Percentiles rank a stretch among this genome's conserved stretches.
Conservation (phyloP, 2,329 filamentous ascomycete species). For the Truncatella angustata region DNA sequence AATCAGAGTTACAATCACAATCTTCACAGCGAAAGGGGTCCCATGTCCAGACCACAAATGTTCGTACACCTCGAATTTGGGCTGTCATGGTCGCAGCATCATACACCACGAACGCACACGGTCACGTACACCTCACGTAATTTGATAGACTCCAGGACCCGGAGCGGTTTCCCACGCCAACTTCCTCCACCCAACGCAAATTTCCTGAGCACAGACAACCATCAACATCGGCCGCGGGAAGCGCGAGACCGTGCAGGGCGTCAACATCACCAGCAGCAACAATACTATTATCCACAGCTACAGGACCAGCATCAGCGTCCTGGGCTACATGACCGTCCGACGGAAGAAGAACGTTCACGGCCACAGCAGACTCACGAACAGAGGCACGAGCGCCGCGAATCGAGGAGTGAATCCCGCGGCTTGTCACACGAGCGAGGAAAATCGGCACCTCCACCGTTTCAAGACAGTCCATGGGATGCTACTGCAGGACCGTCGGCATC, state of each 20-base stretch:
- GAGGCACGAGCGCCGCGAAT: slow-evolving; percentile 10
- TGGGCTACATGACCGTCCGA: not conserved
- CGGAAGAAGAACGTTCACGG: not conserved
- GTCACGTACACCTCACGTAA: slow-evolving; percentile 47
- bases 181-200: slow-evolving; percentile 45
- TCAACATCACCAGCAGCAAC: slow-evolving; percentile 16
- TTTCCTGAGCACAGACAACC: slow-evolving; percentile 33
- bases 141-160: slow-evolving; percentile 37
- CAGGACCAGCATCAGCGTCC: slow-evolving; percentile 5
- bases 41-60: slow-evolving; percentile 38
- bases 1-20: slow-evolving; percentile 20
- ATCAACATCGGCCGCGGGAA: slow-evolving; percentile 24
- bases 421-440: slow-evolving; percentile 42
- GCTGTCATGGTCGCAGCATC: slow-evolving; percentile 46
- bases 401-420: slow-evolving; percentile 21
- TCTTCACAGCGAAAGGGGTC: slow-evolving; percentile 24
- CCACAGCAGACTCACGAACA: not conserved
- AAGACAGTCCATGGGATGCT: slow-evolving; percentile 46
- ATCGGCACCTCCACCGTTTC: slow-evolving; percentile 48
- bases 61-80: slow-evolving; percentile 53
- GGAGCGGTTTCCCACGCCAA: slow-evolving; percentile 42
- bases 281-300: slow-evolving; percentile 1
- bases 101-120: slow-evolving; percentile 41
- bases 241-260: slow-evolving; percentile 15
- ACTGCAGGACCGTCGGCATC: slow-evolving; percentile 27